Percentiles rank a stretch among this genome's conserved stretches.
Evolutionary conservation across 2,329 filamentous ascomycete genomes (phyloP).

Genomic region (Botryotinia calthae): DNA sequence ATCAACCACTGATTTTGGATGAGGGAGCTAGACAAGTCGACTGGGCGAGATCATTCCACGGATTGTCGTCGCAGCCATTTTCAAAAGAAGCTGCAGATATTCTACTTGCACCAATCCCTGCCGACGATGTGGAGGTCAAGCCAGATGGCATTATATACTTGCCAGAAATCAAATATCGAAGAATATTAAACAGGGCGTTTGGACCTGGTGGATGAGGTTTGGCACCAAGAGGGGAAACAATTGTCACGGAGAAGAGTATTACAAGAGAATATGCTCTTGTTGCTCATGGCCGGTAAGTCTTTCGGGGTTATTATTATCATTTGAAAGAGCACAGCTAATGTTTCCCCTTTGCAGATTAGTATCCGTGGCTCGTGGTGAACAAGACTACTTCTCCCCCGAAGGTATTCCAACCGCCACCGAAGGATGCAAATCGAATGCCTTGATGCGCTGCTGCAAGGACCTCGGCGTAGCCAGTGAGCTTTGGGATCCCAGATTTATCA

Average conservation of each 20-base stretch:
- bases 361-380: constrained; percentile 88
- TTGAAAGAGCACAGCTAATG: constrained; percentile 20
- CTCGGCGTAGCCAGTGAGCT: constrained; percentile 90
- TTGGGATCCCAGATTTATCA: constrained; percentile 92
- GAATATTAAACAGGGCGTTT: constrained; percentile 87
- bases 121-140: constrained; percentile 90
- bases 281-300: constrained; percentile 74
- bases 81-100: constrained; percentile 61
- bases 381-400: constrained; percentile 87
- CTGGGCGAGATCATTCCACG: constrained; percentile 71
- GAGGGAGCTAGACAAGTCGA: constrained; percentile 58
- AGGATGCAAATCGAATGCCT: constrained; percentile 94
- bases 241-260: constrained; percentile 54
- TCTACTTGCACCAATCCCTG: constrained; percentile 60
- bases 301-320: not conserved
- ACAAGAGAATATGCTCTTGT: constrained; percentile 94
- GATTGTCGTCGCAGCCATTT: constrained; percentile 62
- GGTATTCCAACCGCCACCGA: constrained; percentile 92
- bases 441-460: constrained; percentile 99
- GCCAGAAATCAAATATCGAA: constrained; percentile 95
- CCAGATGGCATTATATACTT: constrained; percentile 95
- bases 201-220: constrained; percentile 95
- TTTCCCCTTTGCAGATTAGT: constrained; percentile 63
- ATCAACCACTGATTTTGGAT: constrained; percentile 48
- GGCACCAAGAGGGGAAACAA: constrained; percentile 77